Evolutionary conservation across 202 grass and related monocot species (phyloP).

Genomic region (Schoenoplectus triqueter): DNA sequence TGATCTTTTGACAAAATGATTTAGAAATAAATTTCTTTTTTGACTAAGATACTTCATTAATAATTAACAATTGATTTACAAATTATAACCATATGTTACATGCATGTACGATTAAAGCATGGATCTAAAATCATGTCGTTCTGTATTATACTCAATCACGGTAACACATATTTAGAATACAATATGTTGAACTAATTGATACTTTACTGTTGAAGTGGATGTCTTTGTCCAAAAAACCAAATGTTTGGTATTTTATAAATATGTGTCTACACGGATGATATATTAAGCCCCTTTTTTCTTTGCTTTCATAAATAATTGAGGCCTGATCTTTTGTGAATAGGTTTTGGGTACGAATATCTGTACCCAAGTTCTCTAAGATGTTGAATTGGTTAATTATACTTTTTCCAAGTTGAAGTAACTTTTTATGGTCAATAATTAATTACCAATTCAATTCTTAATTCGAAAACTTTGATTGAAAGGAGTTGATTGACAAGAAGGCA

Average conservation of each 20-base stretch:
- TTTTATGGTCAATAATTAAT: not conserved
- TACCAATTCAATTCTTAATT: not conserved
- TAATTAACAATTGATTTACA: too few relatives aligned
- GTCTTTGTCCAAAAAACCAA: not conserved
- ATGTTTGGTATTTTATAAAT: constrained; percentile 9
- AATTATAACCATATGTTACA: too few relatives aligned
- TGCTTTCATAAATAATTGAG: not conserved
- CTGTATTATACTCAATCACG: too few relatives aligned
- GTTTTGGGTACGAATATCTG: not conserved
- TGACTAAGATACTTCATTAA: too few relatives aligned
- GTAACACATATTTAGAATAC: not conserved
- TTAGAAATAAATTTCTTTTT: too few relatives aligned
- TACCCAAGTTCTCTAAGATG: not conserved
- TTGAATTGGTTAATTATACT: not conserved
- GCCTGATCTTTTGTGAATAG: not conserved
- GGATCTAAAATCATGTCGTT: not conserved
- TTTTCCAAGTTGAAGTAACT: not conserved
- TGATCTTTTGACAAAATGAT: too few relatives aligned
- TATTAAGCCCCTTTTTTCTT: not conserved
- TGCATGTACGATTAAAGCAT: not conserved
- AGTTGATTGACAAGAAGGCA: not conserved
- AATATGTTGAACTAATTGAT: not conserved
- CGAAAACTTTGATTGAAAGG: not conserved
- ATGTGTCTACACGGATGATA: not conserved
- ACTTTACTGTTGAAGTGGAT: constrained; percentile 13